phyloP scores from a whole-genome alignment of 2,329 filamentous ascomycete species.

The Botrytis byssoidea region DNA sequence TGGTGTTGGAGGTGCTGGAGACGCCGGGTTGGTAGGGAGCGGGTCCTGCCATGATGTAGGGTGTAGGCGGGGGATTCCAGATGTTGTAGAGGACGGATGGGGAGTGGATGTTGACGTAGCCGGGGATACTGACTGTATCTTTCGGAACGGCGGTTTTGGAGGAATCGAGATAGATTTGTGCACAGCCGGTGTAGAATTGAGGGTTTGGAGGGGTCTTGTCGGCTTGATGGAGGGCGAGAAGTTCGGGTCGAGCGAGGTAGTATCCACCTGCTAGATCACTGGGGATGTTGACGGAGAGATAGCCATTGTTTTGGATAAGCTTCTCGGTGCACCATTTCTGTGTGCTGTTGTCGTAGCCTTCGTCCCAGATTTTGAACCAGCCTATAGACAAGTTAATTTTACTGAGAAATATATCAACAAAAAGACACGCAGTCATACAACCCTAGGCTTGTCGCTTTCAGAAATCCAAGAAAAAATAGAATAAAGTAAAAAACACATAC shows the following conservation, averaged over 20 bases:
- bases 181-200: slow-evolving; percentile 74
- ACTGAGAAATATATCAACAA: too few relatives aligned
- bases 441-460: too few relatives aligned
- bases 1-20: not conserved
- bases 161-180: slow-evolving; percentile 64
- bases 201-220: slow-evolving; percentile 53
- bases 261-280: slow-evolving; percentile 59
- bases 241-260: slow-evolving; percentile 70
- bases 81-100: slow-evolving; percentile 63
- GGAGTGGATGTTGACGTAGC: slow-evolving; percentile 56
- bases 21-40: slow-evolving; percentile 32
- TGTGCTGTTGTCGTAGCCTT: slow-evolving; percentile 58
- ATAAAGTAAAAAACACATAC: slow-evolving; percentile 35
- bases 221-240: slow-evolving; percentile 66
- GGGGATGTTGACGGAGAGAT: slow-evolving; percentile 62
- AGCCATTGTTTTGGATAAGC: slow-evolving; percentile 62
- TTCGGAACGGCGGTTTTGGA: slow-evolving; percentile 48
- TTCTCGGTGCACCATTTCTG: slow-evolving; percentile 69
- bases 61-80: slow-evolving; percentile 50
- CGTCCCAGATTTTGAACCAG: slow-evolving; percentile 78
- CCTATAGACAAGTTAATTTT: not conserved
- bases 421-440: not conserved
- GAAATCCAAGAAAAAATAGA: not conserved
- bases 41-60: slow-evolving; percentile 60
- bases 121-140: slow-evolving; percentile 62